These are phyloP conservation scores for Steccherinum ochraceum DNA, from an alignment of 768 basidiomycete species.

Conservation along the genomic window DNA sequence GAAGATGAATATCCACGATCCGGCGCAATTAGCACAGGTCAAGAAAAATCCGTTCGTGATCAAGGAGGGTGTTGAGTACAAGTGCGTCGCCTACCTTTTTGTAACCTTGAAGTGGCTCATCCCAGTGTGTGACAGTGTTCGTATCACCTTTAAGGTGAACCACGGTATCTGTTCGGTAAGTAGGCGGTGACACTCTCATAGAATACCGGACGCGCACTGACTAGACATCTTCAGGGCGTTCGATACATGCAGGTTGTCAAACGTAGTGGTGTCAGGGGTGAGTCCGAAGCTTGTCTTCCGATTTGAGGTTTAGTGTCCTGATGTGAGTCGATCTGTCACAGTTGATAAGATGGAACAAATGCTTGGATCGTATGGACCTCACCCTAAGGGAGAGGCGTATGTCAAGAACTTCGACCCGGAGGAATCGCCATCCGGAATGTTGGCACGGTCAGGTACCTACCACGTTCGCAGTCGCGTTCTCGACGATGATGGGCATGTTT, in stretches of 20 bases:
- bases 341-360: constrained; percentile 92
- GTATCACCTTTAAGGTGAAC: constrained; percentile 82
- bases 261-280: constrained; percentile 68
- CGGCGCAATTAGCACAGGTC: constrained; percentile 38
- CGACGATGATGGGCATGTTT: constrained; percentile 82
- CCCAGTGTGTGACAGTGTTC: constrained; percentile 48
- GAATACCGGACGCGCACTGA: no score
- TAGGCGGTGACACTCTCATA: no score
- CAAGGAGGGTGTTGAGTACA: constrained; percentile 87
- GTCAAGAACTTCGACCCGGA: constrained; percentile 72
- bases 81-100: constrained; percentile 39
- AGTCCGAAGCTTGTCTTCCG: no score
- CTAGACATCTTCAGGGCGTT: constrained; percentile 62
- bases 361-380: constrained; percentile 90
- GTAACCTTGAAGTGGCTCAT: constrained; percentile 4
- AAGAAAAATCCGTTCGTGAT: constrained; percentile 78
- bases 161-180: constrained; percentile 81
- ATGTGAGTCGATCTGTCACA: constrained; percentile 23
- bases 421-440: constrained; percentile 62
- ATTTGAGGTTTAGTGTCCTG: constrained; percentile 1
- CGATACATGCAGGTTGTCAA: constrained; percentile 90
- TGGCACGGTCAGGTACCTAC: constrained; percentile 81
- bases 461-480: constrained; percentile 73
- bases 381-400: constrained; percentile 57
- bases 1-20: constrained; percentile 57